These are phyloP conservation scores for Leptoxyphium fumago DNA, from an alignment of 2,329 filamentous ascomycete species.

Conservation along the genomic window DNA sequence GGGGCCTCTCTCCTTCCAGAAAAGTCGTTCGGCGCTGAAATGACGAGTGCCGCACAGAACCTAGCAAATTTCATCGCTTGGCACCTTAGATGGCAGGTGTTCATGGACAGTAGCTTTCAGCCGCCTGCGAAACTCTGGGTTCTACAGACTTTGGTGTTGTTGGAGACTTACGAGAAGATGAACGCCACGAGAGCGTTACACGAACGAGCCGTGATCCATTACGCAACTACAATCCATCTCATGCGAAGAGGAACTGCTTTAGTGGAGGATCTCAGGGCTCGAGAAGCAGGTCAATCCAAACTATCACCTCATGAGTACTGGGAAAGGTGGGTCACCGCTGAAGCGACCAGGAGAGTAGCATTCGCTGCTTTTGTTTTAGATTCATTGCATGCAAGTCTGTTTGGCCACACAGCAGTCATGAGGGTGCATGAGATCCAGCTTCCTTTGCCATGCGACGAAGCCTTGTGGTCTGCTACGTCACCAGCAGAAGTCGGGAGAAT, in stretches of 20 bases:
- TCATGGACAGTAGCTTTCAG: constrained; percentile 70
- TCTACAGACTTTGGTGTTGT: constrained; percentile 68
- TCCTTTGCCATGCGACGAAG: constrained; percentile 76
- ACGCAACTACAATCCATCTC: constrained; percentile 77
- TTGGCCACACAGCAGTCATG: constrained; percentile 88
- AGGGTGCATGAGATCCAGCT: constrained; percentile 84
- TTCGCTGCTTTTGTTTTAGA: constrained; percentile 87
- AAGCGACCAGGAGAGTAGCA: constrained; percentile 68
- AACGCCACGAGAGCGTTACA: constrained; percentile 78
- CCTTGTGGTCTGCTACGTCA: constrained; percentile 73
- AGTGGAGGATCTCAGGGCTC: constrained; percentile 22
- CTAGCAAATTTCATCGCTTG: constrained; percentile 75
- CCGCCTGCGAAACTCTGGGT: constrained; percentile 85
- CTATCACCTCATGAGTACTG: constrained; percentile 67
- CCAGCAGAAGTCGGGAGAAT: constrained; percentile 72
- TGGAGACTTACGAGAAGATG: constrained; percentile 93
- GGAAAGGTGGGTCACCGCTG: constrained; percentile 83
- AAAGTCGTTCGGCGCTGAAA: constrained; percentile 55
- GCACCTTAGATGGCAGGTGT: constrained; percentile 82
- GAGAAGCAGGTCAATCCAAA: neutral
- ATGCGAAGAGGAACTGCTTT: constrained; percentile 58
- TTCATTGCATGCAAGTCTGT: constrained; percentile 88
- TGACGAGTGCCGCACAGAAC: constrained; percentile 59
- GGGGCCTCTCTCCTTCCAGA: constrained; percentile 66
- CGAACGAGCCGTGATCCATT: constrained; percentile 83